Evolutionary conservation across 1,284 basidiomycete genomes (phyloP), one percentile per base, ranked within the genome.

Genomic region (Puccinia sorghi): DNA sequence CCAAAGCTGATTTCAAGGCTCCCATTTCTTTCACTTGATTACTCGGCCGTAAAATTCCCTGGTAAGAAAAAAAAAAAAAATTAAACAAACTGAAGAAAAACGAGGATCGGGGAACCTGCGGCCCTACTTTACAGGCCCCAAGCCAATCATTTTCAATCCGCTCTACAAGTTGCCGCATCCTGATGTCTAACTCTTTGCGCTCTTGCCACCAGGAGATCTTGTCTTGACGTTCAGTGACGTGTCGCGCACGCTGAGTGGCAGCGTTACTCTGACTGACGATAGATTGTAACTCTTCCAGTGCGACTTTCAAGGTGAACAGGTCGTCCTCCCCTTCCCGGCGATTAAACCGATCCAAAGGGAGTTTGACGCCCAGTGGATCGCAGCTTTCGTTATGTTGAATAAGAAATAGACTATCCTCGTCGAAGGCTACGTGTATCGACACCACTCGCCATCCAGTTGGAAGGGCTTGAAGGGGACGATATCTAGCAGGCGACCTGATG

Each of bases 61-160:
- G 20, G 11, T 43, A 2, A 46, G 37, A 64, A 9, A 37, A 22
- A 41, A 32, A 41, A 32, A 69, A 52, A 59, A 17, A 25, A 57
- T 48, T 32, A 61, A 46, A 46, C 2, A 46, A 46, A 46, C 15
- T 15, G 15, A 25, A 22, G 15, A 41, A 17, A 46, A 22, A 12
- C 11, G 39, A 59, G 27, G 22, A 56, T 20, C 6, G 25, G 41
- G 56, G 17, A 70, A 32, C 11, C 32, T 20, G 12, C 37, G 27
- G 2, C 83, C 86, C 50, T 70, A 93, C 94, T 89, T 98, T 98
- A 89, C 97, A 98, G 27, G 91, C 94, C 1, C 97, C 96, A 3
- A 99, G 87, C 97, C 97, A 99, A 82, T 92, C 93, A 82, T 92
- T 93, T 84, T 99, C 96, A 50, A 99, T 90, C 80, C 90, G 92